These are phyloP conservation scores for Aspergillus cavernicola DNA, from an alignment of 495 filamentous ascomycete species.

Conservation along the genomic window DNA sequence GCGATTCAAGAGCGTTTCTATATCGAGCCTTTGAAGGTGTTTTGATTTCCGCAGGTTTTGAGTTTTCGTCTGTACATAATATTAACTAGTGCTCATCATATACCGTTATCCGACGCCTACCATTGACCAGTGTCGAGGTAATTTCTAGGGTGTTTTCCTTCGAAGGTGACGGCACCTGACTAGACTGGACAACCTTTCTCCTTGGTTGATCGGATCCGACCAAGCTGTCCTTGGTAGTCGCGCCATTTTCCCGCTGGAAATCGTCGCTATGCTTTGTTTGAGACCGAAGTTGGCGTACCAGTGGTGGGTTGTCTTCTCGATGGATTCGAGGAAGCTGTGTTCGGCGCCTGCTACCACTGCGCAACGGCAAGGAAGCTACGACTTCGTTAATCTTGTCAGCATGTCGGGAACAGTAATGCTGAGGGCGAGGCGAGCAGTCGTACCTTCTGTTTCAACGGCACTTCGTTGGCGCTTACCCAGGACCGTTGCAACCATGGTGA, in stretches of 20 bases:
- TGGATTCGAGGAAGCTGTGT: constrained; percentile 39
- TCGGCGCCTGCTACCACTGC: constrained; percentile 62
- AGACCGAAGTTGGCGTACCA: constrained; percentile 34
- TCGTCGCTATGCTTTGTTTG: constrained; percentile 19
- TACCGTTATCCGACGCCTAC: constrained; percentile 16
- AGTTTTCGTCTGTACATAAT: constrained; percentile 28
- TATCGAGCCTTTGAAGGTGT: constrained; percentile 65
- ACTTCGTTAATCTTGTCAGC: constrained; percentile 23
- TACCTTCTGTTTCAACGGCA: constrained; percentile 53
- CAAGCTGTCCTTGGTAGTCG: constrained; percentile 17
- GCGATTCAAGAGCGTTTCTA: constrained; percentile 59
- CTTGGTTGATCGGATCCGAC: constrained; percentile 24
- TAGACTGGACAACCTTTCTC: constrained; percentile 24
- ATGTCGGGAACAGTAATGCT: not conserved
- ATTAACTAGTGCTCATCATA: constrained; percentile 1
- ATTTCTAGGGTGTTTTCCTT: constrained; percentile 23
- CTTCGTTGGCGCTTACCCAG: constrained; percentile 71
- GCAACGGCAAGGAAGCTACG: constrained; percentile 35
- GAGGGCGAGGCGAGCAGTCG: not conserved
- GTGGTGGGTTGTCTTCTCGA: constrained; percentile 21
- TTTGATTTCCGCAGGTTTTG: constrained; percentile 34
- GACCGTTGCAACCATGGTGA: constrained; percentile 58
- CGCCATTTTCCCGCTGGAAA: constrained; percentile 28
- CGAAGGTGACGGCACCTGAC: constrained; percentile 27
- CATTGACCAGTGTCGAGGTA: constrained; percentile 32